Percentiles rank a stretch among this genome's conserved stretches.
These are phyloP conservation scores for Amyloporia xantha DNA, from an alignment of 768 basidiomycete genomes.

Conservation along the genomic window DNA sequence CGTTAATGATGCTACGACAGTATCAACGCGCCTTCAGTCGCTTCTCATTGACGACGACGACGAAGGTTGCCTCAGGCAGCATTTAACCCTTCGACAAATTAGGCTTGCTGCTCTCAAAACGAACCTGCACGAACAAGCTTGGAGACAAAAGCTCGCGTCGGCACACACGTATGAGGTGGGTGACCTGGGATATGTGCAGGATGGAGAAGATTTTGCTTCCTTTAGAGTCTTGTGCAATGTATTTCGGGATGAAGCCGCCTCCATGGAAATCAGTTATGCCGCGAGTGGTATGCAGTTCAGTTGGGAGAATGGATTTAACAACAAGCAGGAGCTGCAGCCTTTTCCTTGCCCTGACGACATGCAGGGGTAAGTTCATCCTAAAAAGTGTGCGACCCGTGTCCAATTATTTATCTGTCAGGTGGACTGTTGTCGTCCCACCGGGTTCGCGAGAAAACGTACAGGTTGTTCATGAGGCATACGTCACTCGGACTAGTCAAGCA, in stretches of 20 bases:
- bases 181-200: conserved; percentile 39
- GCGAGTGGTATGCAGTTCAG: conserved; percentile 30
- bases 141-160: conserved; percentile 35
- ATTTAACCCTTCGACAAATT: conserved; percentile 31
- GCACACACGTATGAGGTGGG: conserved; percentile 36
- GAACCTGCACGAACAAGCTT: conserved; percentile 31
- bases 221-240: conserved; percentile 37
- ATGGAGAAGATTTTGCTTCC: conserved; percentile 28
- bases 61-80: conserved; percentile 2
- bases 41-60: conserved; percentile 30
- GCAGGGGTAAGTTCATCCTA: conserved; percentile 23
- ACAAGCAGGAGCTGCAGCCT: conserved; percentile 26
- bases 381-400: background rate
- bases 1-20: conserved; percentile 23
- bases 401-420: conserved; percentile 22
- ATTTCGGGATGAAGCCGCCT: conserved; percentile 23
- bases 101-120: conserved; percentile 32
- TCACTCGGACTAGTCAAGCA: conserved; percentile 27
- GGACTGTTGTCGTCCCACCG: conserved; percentile 37
- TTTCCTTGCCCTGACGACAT: conserved; percentile 28
- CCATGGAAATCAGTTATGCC: conserved; percentile 18
- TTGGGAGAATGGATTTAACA: conserved; percentile 30
- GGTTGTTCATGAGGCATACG: conserved; percentile 28
- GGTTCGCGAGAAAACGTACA: conserved; percentile 32
- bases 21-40: conserved; percentile 26